A percentile compares a stretch with the other conserved stretches of the same genome.
Conservation (phyloP, 73 alveolate species). For the Paramecium octaurelia region DNA sequence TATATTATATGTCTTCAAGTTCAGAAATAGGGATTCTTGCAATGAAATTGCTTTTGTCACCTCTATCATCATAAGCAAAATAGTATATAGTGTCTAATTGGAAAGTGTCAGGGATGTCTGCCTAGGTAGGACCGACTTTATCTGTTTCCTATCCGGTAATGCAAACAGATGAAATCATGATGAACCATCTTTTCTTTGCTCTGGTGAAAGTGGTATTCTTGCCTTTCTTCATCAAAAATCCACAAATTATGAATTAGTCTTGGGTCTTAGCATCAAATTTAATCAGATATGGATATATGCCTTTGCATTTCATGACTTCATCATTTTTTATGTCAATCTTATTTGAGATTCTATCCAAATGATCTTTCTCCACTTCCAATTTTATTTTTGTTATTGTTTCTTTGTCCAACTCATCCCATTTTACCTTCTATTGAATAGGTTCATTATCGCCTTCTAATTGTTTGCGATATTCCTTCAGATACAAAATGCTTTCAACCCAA, state of each 20-base stretch:
- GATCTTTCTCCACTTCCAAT: constrained; percentile 35
- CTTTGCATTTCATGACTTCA: neutral
- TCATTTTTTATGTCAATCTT: neutral
- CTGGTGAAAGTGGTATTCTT: neutral
- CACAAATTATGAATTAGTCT: constrained; percentile 19
- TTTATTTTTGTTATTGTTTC: neutral
- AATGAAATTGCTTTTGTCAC: constrained; percentile 23
- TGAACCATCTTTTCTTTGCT: constrained; percentile 42
- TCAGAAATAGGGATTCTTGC: constrained; percentile 4
- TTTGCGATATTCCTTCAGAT: neutral
- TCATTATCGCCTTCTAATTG: neutral
- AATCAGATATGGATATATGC: neutral
- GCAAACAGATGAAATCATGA: neutral
- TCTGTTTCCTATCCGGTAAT: neutral
- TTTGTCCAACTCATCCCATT: neutral
- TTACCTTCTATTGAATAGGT: neutral
- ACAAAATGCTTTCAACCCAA: neutral
- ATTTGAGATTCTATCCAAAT: neutral
- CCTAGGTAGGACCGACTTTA: constrained; percentile 1
- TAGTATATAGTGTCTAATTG: constrained; percentile 9
- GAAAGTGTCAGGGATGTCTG: constrained; percentile 38
- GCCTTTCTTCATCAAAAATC: constrained; percentile 29
- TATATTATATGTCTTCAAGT: neutral
- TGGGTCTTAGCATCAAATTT: neutral
- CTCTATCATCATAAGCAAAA: constrained; percentile 31